Evolutionary conservation across 441 rosid genomes (phyloP), one percentile per base, ranked within the genome.

Genomic region (Erodium chrysanthum): DNA sequence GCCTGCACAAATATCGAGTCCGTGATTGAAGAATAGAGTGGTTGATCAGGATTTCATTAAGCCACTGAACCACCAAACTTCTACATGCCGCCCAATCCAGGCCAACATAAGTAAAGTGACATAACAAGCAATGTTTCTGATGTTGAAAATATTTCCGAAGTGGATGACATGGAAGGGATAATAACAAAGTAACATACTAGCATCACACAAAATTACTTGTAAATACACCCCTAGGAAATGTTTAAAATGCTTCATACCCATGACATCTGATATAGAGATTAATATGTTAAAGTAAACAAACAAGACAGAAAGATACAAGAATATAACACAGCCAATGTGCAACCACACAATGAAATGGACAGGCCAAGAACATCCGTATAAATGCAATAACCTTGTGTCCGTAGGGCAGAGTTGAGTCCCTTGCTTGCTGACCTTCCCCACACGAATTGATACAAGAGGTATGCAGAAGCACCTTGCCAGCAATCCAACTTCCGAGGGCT

Each of bases 401-500:
- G 91, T 74, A 15, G 98, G 98, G 29, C 83, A 84, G 60, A 93
- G 77, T 20, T 76, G 72, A 50, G 77, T 80, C 64, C 91, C 98
- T 70, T 77, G 93, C 81, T 83, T 88, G 70, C 77, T 78, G 59
- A 89, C 82, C 86, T 81, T 89, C 74, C 98, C 98, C 5, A 85
- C 97, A 40, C 98, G 92, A 71, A 84, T 68, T 0, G 96, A 89
- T 75, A 93, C 97, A 76, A 93, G 84, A 17, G 97, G 97, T 70
- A 89, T 86, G 71, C 96, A 93, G 54, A 93, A 91, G 70, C 97
- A 93, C 77, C 97, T 85, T 0, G 97, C 96, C 27, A 93, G 77
- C 80, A 91, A 83, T 14, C 96, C 94, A 66, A 93, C 91, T 67
- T 93, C 98, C 4, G 93, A 81, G 0, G 96, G 96, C 78, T 88